Conservation (phyloP, 2,329 filamentous ascomycete genomes). For the Camillea tinctor region DNA sequence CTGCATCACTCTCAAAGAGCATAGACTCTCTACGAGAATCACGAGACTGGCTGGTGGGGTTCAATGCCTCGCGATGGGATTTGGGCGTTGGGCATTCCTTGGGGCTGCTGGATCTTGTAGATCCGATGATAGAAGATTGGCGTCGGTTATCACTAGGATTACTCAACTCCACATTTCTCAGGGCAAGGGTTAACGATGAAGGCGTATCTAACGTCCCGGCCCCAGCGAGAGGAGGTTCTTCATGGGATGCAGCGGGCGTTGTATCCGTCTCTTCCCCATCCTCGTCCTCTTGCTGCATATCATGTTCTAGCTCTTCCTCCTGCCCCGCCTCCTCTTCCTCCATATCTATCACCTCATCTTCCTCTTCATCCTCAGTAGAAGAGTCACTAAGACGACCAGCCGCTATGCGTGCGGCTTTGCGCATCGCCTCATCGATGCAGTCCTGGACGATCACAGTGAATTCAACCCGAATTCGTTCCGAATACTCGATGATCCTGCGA, state of each 20-base stretch:
- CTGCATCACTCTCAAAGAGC: conserved; percentile 78
- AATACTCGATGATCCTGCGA: conserved; percentile 90
- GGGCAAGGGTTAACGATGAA: conserved; percentile 55
- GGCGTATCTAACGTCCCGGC: conserved; percentile 57
- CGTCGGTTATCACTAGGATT: conserved; percentile 41
- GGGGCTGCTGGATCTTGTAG: conserved; percentile 85
- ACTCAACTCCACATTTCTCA: conserved; percentile 44
- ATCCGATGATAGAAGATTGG: conserved; percentile 64
- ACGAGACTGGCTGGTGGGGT: conserved; percentile 56
- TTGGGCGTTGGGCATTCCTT: conserved; percentile 87
- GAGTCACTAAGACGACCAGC: conserved; percentile 83
- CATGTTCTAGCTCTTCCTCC: conserved; percentile 40
- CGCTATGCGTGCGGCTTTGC: conserved; percentile 84
- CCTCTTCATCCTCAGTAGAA: conserved; percentile 55
- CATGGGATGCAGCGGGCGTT: conserved; percentile 38
- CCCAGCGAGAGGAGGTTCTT: conserved; percentile 55
- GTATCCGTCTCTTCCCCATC: conserved; percentile 38
- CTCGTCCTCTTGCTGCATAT: conserved; percentile 21
- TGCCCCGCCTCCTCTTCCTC: conserved; percentile 57
- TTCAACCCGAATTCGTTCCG: conserved; percentile 91
- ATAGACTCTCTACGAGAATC: conserved; percentile 75
- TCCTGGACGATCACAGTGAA: conserved; percentile 92
- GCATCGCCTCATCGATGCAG: conserved; percentile 88
- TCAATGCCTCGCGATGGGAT: conserved; percentile 66
- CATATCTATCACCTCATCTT: conserved; percentile 47